phyloP scores from a whole-genome alignment of 2,329 filamentous ascomycete genomes.

The Xylaria sp. region DNA sequence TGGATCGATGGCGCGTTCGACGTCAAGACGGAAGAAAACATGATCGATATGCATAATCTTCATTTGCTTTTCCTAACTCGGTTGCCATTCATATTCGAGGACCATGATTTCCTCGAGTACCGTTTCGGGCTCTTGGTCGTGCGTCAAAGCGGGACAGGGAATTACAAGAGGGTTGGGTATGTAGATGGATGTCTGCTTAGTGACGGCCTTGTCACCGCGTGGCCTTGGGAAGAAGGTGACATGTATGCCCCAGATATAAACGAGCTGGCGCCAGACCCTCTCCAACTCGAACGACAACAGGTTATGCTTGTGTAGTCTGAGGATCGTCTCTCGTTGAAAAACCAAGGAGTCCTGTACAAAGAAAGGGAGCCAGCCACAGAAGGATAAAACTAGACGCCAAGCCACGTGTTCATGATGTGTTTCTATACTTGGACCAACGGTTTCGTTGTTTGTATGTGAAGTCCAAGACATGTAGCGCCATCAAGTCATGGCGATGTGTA shows the following conservation, averaged over 20 bases:
- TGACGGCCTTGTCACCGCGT: neutral
- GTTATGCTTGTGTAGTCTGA: neutral
- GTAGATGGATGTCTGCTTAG: slow-evolving; percentile 2
- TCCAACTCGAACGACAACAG: neutral
- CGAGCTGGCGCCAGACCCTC: neutral
- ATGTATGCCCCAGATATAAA: neutral
- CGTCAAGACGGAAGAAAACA: neutral
- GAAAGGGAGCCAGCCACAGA: too few species aligned
- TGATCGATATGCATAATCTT: neutral
- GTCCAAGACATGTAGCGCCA: too few species aligned
- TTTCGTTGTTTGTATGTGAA: too few species aligned
- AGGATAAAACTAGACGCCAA: too few species aligned
- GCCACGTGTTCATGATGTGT: too few species aligned
- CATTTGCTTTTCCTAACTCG: slow-evolving; percentile 22
- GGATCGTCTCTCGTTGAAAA: neutral
- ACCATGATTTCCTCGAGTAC: slow-evolving; percentile 26
- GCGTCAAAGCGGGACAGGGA: neutral
- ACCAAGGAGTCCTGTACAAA: too few species aligned
- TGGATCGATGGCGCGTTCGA: slow-evolving; percentile 33
- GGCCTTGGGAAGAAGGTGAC: neutral
- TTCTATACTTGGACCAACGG: too few species aligned
- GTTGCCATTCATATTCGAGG: slow-evolving; percentile 23
- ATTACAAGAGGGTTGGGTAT: neutral
- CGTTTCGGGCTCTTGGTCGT: slow-evolving; percentile 28
- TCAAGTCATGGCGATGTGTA: too few species aligned